phyloP scores from a whole-genome alignment of 129 eudicot species.

The Pseudognaphalium luteoalbum region DNA sequence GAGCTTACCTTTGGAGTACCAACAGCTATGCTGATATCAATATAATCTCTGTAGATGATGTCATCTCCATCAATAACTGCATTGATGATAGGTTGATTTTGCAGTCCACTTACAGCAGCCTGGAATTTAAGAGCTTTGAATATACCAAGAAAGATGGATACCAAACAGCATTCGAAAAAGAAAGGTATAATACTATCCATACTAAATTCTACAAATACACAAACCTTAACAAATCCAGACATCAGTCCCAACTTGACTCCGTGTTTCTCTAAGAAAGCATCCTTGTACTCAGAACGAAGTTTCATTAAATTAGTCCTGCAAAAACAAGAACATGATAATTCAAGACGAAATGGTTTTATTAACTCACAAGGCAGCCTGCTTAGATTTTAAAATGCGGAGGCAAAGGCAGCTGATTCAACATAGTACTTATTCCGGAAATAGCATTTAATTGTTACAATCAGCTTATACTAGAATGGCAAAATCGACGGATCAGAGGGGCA shows the following conservation, averaged over 20 bases:
- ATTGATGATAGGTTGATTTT: constrained; percentile 82
- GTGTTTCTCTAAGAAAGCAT: constrained; percentile 80
- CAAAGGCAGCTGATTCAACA: background rate
- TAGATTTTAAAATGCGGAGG: background rate
- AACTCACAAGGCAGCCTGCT: constrained; percentile 7
- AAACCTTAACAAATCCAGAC: constrained; percentile 93
- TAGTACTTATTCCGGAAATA: background rate
- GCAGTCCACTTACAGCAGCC: constrained; percentile 94
- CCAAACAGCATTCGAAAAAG: background rate
- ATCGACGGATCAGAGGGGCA: background rate
- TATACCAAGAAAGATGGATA: too few species aligned
- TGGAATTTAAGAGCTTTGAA: constrained; percentile 28
- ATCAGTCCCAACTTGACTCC: constrained; percentile 95
- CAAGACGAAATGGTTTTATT: background rate
- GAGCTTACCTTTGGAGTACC: constrained; percentile 89
- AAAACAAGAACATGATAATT: constrained; percentile 9
- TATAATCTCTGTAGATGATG: constrained; percentile 82
- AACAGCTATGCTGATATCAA: constrained; percentile 95
- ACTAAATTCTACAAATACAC: constrained; percentile 2
- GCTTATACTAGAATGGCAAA: background rate
- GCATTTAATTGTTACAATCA: constrained; percentile 13
- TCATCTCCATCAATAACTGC: constrained; percentile 99
- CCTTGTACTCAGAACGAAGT: constrained; percentile 94
- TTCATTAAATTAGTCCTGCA: constrained; percentile 94
- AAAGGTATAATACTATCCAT: background rate